Conservation (phyloP, 2,329 filamentous ascomycete species). For the Pseudonectria buxi region DNA sequence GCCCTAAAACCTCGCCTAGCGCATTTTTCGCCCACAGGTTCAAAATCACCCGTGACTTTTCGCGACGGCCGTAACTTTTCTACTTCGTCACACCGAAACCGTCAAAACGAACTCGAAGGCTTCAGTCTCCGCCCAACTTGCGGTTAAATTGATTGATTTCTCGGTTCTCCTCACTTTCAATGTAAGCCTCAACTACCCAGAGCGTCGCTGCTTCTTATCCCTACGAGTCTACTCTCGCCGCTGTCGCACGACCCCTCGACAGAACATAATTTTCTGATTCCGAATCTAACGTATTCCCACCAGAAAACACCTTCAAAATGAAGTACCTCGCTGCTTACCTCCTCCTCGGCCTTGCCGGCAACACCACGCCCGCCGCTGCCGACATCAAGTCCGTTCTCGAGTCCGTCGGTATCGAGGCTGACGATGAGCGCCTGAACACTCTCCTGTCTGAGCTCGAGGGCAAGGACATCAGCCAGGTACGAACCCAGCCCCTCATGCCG, state of each 20-base stretch:
- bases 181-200: constrained; percentile 27
- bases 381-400: constrained; percentile 87
- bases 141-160: constrained; percentile 99
- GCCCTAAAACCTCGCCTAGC: constrained; percentile 14
- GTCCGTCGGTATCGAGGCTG: constrained; percentile 92
- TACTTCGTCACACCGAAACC: constrained; percentile 26
- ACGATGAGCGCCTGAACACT: constrained; percentile 75
- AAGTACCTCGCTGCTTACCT: constrained; percentile 99
- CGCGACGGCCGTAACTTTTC: constrained; percentile 22
- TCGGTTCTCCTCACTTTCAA: constrained; percentile 56
- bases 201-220: neutral
- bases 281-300: constrained; percentile 10
- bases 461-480: constrained; percentile 90
- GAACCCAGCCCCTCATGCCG: constrained; percentile 23
- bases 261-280: constrained; percentile 9
- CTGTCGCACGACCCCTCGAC: constrained; percentile 4
- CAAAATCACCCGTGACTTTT: constrained; percentile 23
- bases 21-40: constrained; percentile 26
- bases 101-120: constrained; percentile 76
- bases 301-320: constrained; percentile 64
- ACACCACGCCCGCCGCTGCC: constrained; percentile 74
- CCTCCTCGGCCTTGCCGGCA: constrained; percentile 90
- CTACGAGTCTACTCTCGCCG: neutral
- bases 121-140: constrained; percentile 96
- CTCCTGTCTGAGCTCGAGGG: constrained; percentile 86